Evolutionary conservation across 768 basidiomycete species (phyloP), one percentile per base, ranked within the genome.

Genomic region (Chlorophyllum brunneum): DNA sequence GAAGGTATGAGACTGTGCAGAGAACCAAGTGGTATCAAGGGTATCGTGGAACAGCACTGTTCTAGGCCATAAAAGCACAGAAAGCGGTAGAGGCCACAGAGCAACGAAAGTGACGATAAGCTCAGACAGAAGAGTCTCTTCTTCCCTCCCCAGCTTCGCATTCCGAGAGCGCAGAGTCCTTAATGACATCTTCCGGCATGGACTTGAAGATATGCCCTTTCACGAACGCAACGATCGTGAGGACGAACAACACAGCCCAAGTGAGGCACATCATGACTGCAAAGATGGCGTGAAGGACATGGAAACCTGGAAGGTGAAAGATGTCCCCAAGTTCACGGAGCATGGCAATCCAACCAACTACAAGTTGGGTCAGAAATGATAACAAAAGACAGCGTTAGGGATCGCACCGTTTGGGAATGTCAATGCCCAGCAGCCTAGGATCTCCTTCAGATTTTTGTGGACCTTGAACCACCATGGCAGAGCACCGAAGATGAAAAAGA

Each of bases 381-480:
- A 31, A 16, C 30, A 11, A 29, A 5, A 46, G 31, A 5, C 10
- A 6, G 9, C 8, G 54, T 29, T 40, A 27, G 43, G 31, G 16
- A 4, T 51, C 63, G 20, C 56, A 71, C 70, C 70, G 54, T 75
- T 76, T 4, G 74, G 74, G 60, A 77, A 77, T 0, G 74, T 76
- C 46, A 77, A 55, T 3, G 74, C 75, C 75, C 75, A 75, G 57
- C 76, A 76, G 54, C 75, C 74, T 18, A 78, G 68, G 47, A 77
- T 78, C 49, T 78, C 74, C 51, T 64, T 59, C 40, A 77, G 65
- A 42, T 70, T 59, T 60, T 73, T 76, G 61, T 77, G 70, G 27
- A 76, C 57, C 62, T 78, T 78, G 66, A 73, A 76, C 73, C 74
- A 75, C 56, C 74, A 77, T 16, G 75, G 74, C 18, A 76, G 53